These are phyloP conservation scores for Novakomyces olei DNA, from an alignment of 805 yeast species.

Conservation along the genomic window DNA sequence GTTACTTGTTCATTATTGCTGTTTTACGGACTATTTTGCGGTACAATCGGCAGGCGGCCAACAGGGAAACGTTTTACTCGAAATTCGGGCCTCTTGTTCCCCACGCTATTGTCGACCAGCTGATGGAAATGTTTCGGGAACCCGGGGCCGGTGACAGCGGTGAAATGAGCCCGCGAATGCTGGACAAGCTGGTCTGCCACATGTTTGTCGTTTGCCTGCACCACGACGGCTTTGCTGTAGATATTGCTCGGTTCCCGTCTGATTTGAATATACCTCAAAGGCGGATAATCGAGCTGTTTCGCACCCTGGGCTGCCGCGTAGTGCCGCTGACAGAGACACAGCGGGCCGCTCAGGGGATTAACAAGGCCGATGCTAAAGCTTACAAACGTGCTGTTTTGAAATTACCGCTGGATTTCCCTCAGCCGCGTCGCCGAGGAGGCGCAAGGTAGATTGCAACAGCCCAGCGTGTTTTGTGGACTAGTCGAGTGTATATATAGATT, in stretches of 20 bases:
- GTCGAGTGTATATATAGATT: no score
- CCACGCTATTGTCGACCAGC: conserved; percentile 45
- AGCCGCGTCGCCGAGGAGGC: conserved; percentile 40
- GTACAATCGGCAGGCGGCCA: conserved; percentile 42
- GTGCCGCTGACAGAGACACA: conserved; percentile 35
- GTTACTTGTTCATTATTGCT: conserved; percentile 62
- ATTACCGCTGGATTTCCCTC: conserved; percentile 81
- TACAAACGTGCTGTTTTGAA: conserved; percentile 64
- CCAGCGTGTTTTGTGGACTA: no score
- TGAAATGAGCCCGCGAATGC: conserved; percentile 60
- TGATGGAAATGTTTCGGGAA: conserved; percentile 51
- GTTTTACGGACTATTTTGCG: conserved; percentile 59
- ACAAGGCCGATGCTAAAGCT: conserved; percentile 19
- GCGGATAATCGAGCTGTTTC: conserved; percentile 31
- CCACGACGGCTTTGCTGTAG: conserved; percentile 52
- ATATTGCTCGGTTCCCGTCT: conserved; percentile 59
- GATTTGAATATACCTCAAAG: conserved; percentile 68
- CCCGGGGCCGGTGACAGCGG: conserved; percentile 26
- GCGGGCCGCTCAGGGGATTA: conserved; percentile 17
- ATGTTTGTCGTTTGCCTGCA: conserved; percentile 51
- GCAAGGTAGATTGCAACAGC: not conserved
- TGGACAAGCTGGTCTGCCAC: conserved; percentile 67
- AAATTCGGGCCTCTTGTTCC: conserved; percentile 52
- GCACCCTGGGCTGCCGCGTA: conserved; percentile 61
- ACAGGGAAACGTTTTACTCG: conserved; percentile 30